Percentiles rank a stretch among this genome's conserved stretches.
These are phyloP conservation scores for Colletotrichum zoysiae DNA, from an alignment of 2,329 filamentous ascomycete species.

Conservation along the genomic window DNA sequence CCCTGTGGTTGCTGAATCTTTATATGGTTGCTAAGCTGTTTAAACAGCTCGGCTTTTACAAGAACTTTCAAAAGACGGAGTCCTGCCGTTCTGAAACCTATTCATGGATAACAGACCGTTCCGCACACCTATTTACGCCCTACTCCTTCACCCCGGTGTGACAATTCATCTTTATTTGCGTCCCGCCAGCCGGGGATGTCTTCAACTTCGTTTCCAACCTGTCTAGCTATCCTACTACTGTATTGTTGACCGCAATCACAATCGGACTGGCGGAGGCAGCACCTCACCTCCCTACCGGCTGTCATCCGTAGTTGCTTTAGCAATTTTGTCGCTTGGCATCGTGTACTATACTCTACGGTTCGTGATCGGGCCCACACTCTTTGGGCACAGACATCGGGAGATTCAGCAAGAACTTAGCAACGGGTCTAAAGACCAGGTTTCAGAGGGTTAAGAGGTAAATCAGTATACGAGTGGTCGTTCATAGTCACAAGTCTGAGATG, in stretches of 20 bases:
- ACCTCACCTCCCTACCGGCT: constrained; percentile 36
- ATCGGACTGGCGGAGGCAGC: constrained; percentile 41
- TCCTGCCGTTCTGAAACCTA: constrained; percentile 44
- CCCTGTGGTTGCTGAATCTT: not conserved
- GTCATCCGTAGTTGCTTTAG: constrained; percentile 33
- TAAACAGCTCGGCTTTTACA: constrained; percentile 43
- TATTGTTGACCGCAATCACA: constrained; percentile 41
- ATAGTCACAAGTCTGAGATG: no score
- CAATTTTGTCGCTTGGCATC: constrained; percentile 24
- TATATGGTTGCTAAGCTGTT: not conserved
- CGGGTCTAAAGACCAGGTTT: constrained; percentile 34
- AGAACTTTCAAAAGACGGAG: constrained; percentile 41
- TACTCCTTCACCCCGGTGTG: constrained; percentile 43
- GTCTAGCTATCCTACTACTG: constrained; percentile 43
- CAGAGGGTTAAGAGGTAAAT: constrained; percentile 18
- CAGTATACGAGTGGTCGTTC: not conserved
- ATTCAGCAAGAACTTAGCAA: constrained; percentile 36
- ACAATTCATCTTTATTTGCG: constrained; percentile 45
- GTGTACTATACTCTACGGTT: constrained; percentile 31
- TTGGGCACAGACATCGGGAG: constrained; percentile 20
- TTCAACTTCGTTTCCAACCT: constrained; percentile 45
- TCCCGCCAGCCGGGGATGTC: constrained; percentile 44
- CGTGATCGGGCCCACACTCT: constrained; percentile 8
- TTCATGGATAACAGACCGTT: constrained; percentile 1
- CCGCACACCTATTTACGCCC: constrained; percentile 38